These are phyloP conservation scores for Rhodotorula paludigena DNA, from an alignment of 768 basidiomycete genomes.

Conservation along the genomic window DNA sequence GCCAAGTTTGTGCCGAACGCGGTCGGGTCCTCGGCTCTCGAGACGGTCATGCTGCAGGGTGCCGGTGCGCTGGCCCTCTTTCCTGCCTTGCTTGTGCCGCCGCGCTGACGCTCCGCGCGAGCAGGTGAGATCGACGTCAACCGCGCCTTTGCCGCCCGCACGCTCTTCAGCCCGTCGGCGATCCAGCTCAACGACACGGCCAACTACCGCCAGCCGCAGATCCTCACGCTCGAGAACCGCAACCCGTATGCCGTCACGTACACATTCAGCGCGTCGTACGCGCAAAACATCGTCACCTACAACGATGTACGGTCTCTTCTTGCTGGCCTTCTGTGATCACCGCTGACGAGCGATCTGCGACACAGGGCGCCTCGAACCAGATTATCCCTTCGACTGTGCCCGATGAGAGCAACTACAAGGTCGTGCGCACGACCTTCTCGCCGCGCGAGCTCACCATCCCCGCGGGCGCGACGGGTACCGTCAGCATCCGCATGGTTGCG, in stretches of 20 bases:
- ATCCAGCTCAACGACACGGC: slow-evolving; percentile 64
- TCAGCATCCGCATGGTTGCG: slow-evolving; percentile 43
- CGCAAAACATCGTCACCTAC: neutral
- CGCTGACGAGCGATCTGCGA: neutral
- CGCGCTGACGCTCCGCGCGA: no score
- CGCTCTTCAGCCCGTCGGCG: slow-evolving; percentile 57
- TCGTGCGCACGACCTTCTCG: slow-evolving; percentile 6
- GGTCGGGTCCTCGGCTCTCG: neutral
- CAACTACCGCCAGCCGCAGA: slow-evolving; percentile 53
- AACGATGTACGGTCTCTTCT: neutral
- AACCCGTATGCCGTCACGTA: slow-evolving; percentile 14
- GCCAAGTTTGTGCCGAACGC: slow-evolving; percentile 12
- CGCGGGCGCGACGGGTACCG: slow-evolving; percentile 40
- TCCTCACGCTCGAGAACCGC: slow-evolving; percentile 51
- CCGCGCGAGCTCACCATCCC: slow-evolving; percentile 48
- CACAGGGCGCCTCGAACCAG: neutral
- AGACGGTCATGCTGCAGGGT: slow-evolving; percentile 14
- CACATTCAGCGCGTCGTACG: neutral
- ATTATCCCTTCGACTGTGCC: slow-evolving; percentile 13
- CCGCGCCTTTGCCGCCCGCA: slow-evolving; percentile 54
- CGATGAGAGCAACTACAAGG: neutral
- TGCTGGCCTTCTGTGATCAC: neutral
- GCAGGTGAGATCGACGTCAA: slow-evolving; percentile 55
- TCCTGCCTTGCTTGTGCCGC: no score
- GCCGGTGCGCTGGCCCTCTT: slow-evolving; percentile 31